A percentile compares a stretch with the other conserved stretches of the same genome.
Evolutionary conservation across 495 filamentous ascomycete genomes (phyloP).

Genomic region (Penicillium arizonense): DNA sequence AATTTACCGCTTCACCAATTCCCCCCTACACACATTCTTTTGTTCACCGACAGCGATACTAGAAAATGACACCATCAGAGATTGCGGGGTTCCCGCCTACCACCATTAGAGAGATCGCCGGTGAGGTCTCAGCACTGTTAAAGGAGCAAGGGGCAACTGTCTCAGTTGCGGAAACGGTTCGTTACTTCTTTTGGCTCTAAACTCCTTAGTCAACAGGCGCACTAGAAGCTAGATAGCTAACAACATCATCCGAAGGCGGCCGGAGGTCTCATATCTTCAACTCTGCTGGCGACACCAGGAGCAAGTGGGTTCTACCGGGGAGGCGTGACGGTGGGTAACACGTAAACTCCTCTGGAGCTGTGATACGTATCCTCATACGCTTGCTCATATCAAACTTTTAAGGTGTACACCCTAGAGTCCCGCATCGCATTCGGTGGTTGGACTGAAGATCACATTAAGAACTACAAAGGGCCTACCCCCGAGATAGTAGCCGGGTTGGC

Average conservation of each 20-base stretch:
- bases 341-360: no score
- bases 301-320: slow-evolving; percentile 57
- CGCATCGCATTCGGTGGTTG: slow-evolving; percentile 59
- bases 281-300: slow-evolving; percentile 53
- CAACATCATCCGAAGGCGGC: slow-evolving; percentile 42
- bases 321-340: slow-evolving; percentile 44
- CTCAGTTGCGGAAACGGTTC: slow-evolving; percentile 59
- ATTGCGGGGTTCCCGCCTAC: slow-evolving; percentile 24
- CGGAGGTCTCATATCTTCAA: slow-evolving; percentile 59
- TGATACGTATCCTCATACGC: no score
- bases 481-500: slow-evolving; percentile 55
- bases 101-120: slow-evolving; percentile 45
- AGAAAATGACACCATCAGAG: no score
- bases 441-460: slow-evolving; percentile 48
- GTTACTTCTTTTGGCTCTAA: slow-evolving; percentile 4
- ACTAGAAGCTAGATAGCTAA: background rate
- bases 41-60: no score
- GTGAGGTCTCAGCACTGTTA: slow-evolving; percentile 50
- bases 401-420: slow-evolving; percentile 55
- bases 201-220: background rate
- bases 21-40: no score
- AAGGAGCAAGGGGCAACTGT: slow-evolving; percentile 53
- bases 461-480: slow-evolving; percentile 56
- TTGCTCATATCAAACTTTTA: slow-evolving; percentile 26
- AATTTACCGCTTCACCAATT: no score